phyloP scores from a whole-genome alignment of 768 basidiomycete species.

The Omphalotus guepiniiformis region DNA sequence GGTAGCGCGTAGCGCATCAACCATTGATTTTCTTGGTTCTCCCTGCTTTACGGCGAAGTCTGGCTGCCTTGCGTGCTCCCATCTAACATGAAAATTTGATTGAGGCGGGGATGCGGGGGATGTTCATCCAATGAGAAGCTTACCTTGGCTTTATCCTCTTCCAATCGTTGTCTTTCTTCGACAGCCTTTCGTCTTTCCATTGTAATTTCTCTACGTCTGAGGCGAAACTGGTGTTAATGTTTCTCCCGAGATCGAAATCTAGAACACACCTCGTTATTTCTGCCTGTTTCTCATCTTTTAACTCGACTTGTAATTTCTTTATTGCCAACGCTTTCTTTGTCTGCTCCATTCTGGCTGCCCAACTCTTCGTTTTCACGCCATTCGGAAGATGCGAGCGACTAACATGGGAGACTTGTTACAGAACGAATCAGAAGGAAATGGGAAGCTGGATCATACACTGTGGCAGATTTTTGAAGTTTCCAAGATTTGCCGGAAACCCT shows the following conservation, averaged over 20 bases:
- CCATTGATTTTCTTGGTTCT: constrained; percentile 80
- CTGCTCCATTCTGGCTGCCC: constrained; percentile 67
- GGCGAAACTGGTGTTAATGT: constrained; percentile 6
- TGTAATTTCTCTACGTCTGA: constrained; percentile 64
- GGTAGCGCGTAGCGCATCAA: constrained; percentile 28
- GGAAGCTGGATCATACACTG: constrained; percentile 35
- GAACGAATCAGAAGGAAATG: constrained; percentile 3
- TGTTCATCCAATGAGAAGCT: too few species aligned
- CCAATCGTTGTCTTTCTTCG: constrained; percentile 65
- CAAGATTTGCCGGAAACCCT: constrained; percentile 69
- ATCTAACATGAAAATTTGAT: constrained; percentile 42
- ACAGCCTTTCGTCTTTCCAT: constrained; percentile 66
- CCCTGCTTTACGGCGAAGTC: constrained; percentile 68
- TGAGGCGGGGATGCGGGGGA: constrained; percentile 1
- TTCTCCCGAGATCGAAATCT: neutral
- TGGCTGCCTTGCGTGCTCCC: constrained; percentile 74
- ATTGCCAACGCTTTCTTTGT: constrained; percentile 62
- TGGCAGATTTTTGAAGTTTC: constrained; percentile 49
- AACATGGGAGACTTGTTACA: constrained; percentile 10
- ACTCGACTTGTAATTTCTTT: constrained; percentile 68
- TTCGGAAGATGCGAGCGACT: constrained; percentile 68
- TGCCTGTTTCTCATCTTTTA: constrained; percentile 72
- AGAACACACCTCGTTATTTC: constrained; percentile 54
- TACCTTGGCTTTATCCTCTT: constrained; percentile 65
- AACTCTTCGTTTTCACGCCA: constrained; percentile 62